Percentiles rank a stretch among this genome's conserved stretches.
These are phyloP conservation scores for Hymenotorrendiella dingleyae DNA, from an alignment of 2,329 filamentous ascomycete genomes.

Conservation along the genomic window DNA sequence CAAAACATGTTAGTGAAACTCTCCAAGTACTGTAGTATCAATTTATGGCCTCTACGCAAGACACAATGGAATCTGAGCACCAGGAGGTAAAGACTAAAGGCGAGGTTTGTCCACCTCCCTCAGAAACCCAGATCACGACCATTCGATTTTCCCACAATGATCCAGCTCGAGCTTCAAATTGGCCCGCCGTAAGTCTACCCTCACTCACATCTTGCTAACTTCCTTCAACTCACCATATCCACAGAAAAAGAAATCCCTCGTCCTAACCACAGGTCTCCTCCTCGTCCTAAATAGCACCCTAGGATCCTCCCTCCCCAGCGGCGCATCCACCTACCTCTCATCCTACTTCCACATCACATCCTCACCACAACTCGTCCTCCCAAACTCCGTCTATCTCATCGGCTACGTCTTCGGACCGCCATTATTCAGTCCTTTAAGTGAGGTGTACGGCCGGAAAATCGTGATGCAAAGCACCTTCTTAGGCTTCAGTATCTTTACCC, in stretches of 20 bases:
- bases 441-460: conserved; percentile 53
- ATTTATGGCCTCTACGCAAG: no score
- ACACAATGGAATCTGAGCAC: no score
- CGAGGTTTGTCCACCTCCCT: background rate
- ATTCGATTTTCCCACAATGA: background rate
- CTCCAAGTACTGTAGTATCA: no score
- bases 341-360: background rate
- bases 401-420: conserved; percentile 55
- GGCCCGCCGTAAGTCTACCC: background rate
- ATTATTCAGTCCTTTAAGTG: conserved; percentile 60
- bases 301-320: background rate
- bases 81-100: no score
- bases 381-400: conserved; percentile 53
- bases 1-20: no score
- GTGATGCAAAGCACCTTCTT: conserved; percentile 52
- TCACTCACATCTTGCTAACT: background rate
- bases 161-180: background rate
- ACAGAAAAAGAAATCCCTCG: background rate
- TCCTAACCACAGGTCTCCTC: background rate
- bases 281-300: background rate
- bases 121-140: no score
- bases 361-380: background rate
- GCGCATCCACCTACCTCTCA: background rate
- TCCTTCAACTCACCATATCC: background rate
- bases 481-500: conserved; percentile 54